Conservation (phyloP, 371 early-diverging fungal species). For the Mortierella sp. region DNA sequence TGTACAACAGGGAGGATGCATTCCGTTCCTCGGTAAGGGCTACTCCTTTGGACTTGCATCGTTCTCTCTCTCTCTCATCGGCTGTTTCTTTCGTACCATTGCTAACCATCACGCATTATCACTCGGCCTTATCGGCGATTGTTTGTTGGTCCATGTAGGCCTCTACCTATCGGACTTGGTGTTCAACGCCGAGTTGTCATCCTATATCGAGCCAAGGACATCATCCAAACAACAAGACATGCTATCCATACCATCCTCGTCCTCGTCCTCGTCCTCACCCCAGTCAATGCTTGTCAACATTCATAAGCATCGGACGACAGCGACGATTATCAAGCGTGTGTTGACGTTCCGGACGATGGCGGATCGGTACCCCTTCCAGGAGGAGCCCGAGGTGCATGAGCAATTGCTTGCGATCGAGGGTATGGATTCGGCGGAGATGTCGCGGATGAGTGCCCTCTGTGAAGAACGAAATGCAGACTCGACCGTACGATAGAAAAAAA, state of each 20-base stretch:
- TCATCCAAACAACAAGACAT: slow-evolving; percentile 10
- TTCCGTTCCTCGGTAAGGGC: slow-evolving; percentile 65
- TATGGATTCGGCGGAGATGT: slow-evolving; percentile 20
- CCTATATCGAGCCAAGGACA: slow-evolving; percentile 59
- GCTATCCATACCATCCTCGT: not conserved
- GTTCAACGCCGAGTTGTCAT: slow-evolving; percentile 72
- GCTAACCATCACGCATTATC: not conserved
- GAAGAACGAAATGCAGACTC: slow-evolving; percentile 22
- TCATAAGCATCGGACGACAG: slow-evolving; percentile 70
- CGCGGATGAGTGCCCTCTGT: slow-evolving; percentile 40
- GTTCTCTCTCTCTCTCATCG: not conserved
- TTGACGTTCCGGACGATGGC: slow-evolving; percentile 68
- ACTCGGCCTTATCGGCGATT: not conserved
- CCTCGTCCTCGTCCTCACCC: not conserved
- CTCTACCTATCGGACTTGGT: slow-evolving; percentile 74
- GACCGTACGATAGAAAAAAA: not conserved
- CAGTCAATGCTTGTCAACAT: slow-evolving; percentile 62
- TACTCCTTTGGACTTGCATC: not conserved
- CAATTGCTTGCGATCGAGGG: slow-evolving; percentile 31
- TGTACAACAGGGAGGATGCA: slow-evolving; percentile 59
- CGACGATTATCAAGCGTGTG: slow-evolving; percentile 71
- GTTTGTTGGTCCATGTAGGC: slow-evolving; percentile 36
- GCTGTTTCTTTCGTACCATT: too few species aligned
- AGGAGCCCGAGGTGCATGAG: slow-evolving; percentile 55
- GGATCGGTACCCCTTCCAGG: slow-evolving; percentile 64